A percentile compares a stretch with the other conserved stretches of the same genome.
Conservation (phyloP, 2,329 filamentous ascomycete genomes). For the Xylaria sp. region DNA sequence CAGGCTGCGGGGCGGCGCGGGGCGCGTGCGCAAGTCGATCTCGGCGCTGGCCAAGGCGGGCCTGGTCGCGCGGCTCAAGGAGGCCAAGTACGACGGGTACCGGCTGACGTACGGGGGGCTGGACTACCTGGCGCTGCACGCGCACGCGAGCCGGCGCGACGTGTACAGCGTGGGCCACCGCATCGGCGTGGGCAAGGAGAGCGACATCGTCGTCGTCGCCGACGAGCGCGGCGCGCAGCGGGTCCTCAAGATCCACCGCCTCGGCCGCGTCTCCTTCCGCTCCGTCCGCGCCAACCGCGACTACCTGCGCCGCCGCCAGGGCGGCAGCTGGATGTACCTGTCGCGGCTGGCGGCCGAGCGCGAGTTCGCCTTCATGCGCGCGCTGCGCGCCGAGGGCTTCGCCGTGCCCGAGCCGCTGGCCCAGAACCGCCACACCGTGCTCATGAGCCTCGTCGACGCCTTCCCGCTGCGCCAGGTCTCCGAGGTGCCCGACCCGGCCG, state of each 20-base stretch:
- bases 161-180: constrained; percentile 94
- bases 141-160: constrained; percentile 76
- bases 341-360: constrained; percentile 90
- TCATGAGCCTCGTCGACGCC: constrained; percentile 93
- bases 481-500: constrained; percentile 77
- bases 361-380: constrained; percentile 93
- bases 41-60: constrained; percentile 89
- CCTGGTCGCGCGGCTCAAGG: constrained; percentile 89
- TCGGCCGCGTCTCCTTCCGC: constrained; percentile 95
- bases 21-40: constrained; percentile 82
- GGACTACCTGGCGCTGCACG: constrained; percentile 95
- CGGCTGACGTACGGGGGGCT: constrained; percentile 94
- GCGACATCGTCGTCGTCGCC: constrained; percentile 93
- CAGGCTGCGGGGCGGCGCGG: constrained; percentile 75
- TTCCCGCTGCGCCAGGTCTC: constrained; percentile 90
- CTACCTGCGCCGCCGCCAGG: constrained; percentile 71
- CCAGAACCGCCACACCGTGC: constrained; percentile 91
- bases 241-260: constrained; percentile 92
- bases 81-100: constrained; percentile 97
- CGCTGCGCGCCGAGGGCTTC: constrained; percentile 80
- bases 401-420: constrained; percentile 85
- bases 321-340: constrained; percentile 97
- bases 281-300: constrained; percentile 95
- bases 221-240: constrained; percentile 74
- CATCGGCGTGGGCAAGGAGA: constrained; percentile 96